Evolutionary conservation across 139 green algal genomes (phyloP).

Genomic region (Yamagishiella unicocca): DNA sequence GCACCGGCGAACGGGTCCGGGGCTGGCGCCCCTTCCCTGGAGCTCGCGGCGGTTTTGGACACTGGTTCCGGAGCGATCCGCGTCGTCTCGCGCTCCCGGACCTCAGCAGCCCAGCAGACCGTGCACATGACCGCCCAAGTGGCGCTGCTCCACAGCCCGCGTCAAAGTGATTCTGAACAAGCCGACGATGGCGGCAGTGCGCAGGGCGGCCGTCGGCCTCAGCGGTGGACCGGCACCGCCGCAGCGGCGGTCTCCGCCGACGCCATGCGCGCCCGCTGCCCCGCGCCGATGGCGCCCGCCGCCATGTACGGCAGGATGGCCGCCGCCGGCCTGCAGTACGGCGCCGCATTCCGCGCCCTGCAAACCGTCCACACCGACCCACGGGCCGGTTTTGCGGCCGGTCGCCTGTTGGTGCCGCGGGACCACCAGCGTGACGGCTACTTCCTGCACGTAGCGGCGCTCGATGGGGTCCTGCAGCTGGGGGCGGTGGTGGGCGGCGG

Average conservation of each 20-base stretch:
- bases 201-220: neutral
- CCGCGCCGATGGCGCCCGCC: slow-evolving; percentile 37
- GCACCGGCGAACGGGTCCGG: neutral
- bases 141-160: neutral
- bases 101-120: neutral
- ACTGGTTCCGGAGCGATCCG: slow-evolving; percentile 35
- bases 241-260: slow-evolving; percentile 36
- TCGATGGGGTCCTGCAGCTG: slow-evolving; percentile 71
- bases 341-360: slow-evolving; percentile 68
- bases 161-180: no score
- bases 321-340: slow-evolving; percentile 78
- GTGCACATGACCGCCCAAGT: slow-evolving; percentile 44
- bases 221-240: no score
- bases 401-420: neutral
- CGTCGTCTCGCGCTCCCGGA: slow-evolving; percentile 50
- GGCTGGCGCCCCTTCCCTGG: neutral
- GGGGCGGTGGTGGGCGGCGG: slow-evolving; percentile 62
- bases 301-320: slow-evolving; percentile 65
- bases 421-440: slow-evolving; percentile 34
- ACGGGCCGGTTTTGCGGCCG: neutral
- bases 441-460: slow-evolving; percentile 59
- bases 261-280: slow-evolving; percentile 57
- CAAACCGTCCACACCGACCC: slow-evolving; percentile 14
- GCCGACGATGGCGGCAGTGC: neutral
- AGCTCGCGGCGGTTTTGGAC: slow-evolving; percentile 31